Conservation (phyloP, 148 eudicot species). For the Oxyria digyna region DNA sequence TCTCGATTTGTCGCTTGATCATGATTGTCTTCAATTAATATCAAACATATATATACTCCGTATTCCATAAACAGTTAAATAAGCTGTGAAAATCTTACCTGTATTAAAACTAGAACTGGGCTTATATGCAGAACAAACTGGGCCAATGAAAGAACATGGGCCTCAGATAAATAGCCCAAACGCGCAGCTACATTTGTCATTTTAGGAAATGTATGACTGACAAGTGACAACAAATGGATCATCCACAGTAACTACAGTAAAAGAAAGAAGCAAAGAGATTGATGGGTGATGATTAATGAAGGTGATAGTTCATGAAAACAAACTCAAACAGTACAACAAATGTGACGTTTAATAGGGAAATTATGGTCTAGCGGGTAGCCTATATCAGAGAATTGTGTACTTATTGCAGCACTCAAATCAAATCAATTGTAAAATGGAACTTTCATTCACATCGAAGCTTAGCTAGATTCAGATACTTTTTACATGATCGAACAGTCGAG, state of each 20-base stretch:
- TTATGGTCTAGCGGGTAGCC: background rate
- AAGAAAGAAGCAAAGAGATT: background rate
- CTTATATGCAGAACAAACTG: background rate
- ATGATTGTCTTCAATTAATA: no score
- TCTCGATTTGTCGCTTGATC: no score
- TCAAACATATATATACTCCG: no score
- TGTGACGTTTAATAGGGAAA: background rate
- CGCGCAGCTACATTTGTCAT: background rate
- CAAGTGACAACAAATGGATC: background rate
- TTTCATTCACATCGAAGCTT: background rate
- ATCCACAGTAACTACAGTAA: background rate
- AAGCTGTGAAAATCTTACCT: no score
- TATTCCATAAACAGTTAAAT: no score
- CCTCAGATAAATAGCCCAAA: background rate
- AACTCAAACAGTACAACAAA: conserved; percentile 1
- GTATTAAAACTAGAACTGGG: background rate
- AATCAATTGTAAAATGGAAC: background rate
- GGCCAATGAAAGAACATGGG: background rate
- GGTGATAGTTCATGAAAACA: conserved; percentile 3
- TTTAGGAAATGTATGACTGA: background rate
- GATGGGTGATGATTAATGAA: conserved; percentile 5
- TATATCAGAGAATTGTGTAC: background rate
- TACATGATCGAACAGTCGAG: background rate
- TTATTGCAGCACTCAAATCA: background rate
- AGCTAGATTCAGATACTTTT: background rate